phyloP scores from a whole-genome alignment of 805 yeast genomes.

The Priceomyces fermenticarens region DNA sequence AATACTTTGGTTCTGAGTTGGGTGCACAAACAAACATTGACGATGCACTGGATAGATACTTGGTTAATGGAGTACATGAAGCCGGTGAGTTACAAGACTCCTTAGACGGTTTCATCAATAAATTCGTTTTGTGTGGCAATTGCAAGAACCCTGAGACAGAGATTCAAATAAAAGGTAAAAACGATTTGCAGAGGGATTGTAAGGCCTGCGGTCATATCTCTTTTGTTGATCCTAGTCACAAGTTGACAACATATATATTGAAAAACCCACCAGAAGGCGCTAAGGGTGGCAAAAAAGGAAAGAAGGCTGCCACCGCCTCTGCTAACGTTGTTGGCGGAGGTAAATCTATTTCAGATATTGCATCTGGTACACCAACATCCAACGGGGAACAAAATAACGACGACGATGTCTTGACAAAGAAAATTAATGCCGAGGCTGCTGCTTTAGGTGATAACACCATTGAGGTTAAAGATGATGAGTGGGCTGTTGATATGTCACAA shows the following conservation, averaged over 20 bases:
- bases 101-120: constrained; percentile 89
- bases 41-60: constrained; percentile 78
- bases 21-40: constrained; percentile 92
- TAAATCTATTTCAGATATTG: constrained; percentile 74
- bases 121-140: constrained; percentile 88
- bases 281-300: constrained; percentile 50
- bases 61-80: constrained; percentile 94
- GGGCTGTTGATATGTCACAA: constrained; percentile 97
- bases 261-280: constrained; percentile 82
- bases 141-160: constrained; percentile 99
- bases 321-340: constrained; percentile 90
- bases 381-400: constrained; percentile 29
- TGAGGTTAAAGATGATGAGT: constrained; percentile 82
- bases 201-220: constrained; percentile 97
- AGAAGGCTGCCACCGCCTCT: constrained; percentile 82
- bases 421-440: constrained; percentile 82
- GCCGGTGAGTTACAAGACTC: constrained; percentile 87
- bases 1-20: constrained; percentile 92
- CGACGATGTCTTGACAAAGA: constrained; percentile 72
- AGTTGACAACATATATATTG: constrained; percentile 78
- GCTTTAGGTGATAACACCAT: constrained; percentile 45
- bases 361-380: constrained; percentile 42
- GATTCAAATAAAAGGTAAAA: constrained; percentile 72
- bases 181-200: constrained; percentile 82
- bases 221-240: constrained; percentile 78